Evolutionary conservation across 2,329 filamentous ascomycete species (phyloP).

Genomic region (Didymella lethalis): DNA sequence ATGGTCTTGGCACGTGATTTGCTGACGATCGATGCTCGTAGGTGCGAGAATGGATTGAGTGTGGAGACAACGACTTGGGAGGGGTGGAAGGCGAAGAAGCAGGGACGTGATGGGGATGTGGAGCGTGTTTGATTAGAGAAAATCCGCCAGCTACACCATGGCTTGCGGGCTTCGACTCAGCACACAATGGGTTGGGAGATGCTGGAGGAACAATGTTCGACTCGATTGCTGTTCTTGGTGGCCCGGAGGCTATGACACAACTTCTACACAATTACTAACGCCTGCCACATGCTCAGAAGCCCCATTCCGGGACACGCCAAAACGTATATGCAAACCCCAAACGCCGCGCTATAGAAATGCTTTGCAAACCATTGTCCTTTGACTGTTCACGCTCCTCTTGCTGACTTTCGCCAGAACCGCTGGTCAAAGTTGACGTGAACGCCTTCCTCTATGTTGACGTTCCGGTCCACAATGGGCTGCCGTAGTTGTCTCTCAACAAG

Average conservation of each 20-base stretch:
- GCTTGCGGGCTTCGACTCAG: not conserved
- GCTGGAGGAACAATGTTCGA: conserved; percentile 2
- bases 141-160: not conserved
- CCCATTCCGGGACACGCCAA: conserved; percentile 21
- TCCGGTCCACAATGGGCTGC: conserved; percentile 42
- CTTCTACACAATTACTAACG: conserved; percentile 26
- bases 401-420: conserved; percentile 63
- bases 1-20: conserved; percentile 28
- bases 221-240: conserved; percentile 8
- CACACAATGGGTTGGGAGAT: not conserved
- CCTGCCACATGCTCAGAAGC: conserved; percentile 32
- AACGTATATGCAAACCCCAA: conserved; percentile 41
- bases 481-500: conserved; percentile 32
- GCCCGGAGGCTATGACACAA: conserved; percentile 32
- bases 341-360: conserved; percentile 53
- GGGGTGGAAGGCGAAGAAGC: conserved; percentile 48
- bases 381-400: conserved; percentile 33
- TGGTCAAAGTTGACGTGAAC: conserved; percentile 68
- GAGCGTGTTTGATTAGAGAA: not conserved
- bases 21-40: conserved; percentile 29
- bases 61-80: conserved; percentile 71
- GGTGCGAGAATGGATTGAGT: conserved; percentile 62
- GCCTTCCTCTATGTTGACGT: conserved; percentile 46
- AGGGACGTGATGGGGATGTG: conserved; percentile 29
- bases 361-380: conserved; percentile 19